Evolutionary conservation across 148 eudicot species (phyloP), one percentile per base, ranked within the genome.

Genomic region (Suaeda aralocaspica): DNA sequence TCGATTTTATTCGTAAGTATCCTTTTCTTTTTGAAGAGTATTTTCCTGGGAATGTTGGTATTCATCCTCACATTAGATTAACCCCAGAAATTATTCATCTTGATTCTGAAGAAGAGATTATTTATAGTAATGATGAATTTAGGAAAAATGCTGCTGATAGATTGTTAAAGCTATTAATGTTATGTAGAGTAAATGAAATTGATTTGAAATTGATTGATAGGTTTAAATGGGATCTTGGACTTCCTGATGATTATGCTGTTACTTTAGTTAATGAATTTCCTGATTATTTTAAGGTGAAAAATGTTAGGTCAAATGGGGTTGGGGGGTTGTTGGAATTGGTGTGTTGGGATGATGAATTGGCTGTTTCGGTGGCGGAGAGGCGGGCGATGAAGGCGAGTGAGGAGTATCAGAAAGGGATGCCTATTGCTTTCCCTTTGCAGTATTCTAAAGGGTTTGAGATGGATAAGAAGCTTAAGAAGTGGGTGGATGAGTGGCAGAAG

Each of bases 101-200:
- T 15, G 85, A 87, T 75, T 67, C 82, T 22, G 89, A 93, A 36
- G 96, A 93, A 64, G 71, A 74, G 50, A 67, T 82, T 73, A 67
- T 90, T 24, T 72, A 81, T 66, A 73, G 84, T 49, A 83, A 81
- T 26, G 84, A 78, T 33, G 42, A 25, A 36, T 70, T 82, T 55
- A 74, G 81, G 68, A 77, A 75, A 45, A 78, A 71, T 31, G 77
- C 77, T 6, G 96, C 95, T 13, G 81, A 84, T 61, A 78, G 95
- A 30, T 70, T 93, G 25, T 79, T 87, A 70, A 93, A 88, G 76
- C 72, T 93, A 59, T 80, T 93, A 64, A 93, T 93, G 98, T 67
- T 82, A 28, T 82, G 85, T 71, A 76, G 80, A 65, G 62, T 72
- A 41, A 68, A 82, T 72, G 80, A 76, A 57, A 55, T 82, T 66